Conservation (phyloP, 2,329 filamentous ascomycete genomes). For the Clonostachys byssicola region DNA sequence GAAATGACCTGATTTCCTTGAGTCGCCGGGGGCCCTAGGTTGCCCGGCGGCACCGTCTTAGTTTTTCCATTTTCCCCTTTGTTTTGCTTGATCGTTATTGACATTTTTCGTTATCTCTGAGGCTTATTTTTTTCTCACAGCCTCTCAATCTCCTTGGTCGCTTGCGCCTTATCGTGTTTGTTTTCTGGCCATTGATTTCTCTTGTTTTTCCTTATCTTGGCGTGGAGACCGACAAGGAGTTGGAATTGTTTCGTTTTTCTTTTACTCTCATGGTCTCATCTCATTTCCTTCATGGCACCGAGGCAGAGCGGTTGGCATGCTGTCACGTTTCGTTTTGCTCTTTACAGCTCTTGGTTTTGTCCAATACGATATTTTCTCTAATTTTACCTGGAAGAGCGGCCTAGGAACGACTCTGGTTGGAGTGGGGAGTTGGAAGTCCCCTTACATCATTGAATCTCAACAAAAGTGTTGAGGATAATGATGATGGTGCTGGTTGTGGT, state of each 20-base stretch:
- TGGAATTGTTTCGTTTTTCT: background rate
- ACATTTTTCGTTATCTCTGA: constrained; percentile 5
- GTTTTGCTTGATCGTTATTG: constrained; percentile 11
- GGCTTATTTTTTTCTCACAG: constrained; percentile 4
- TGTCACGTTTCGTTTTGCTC: constrained; percentile 16
- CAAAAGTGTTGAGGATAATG: too few species aligned
- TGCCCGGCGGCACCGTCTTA: constrained; percentile 5
- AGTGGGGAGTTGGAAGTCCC: constrained; percentile 7
- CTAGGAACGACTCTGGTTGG: constrained; percentile 16
- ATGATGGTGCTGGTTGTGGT: too few species aligned
- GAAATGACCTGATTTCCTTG: constrained; percentile 34
- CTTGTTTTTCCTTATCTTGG: too few species aligned
- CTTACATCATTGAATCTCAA: too few species aligned
- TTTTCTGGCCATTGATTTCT: background rate
- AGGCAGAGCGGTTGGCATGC: constrained; percentile 24
- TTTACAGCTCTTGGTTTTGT: constrained; percentile 5
- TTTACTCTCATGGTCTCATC: constrained; percentile 4
- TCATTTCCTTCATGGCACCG: constrained; percentile 25
- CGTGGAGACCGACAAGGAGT: constrained; percentile 7
- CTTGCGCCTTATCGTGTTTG: background rate
- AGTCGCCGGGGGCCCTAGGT: background rate
- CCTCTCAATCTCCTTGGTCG: background rate
- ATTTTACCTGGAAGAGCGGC: background rate
- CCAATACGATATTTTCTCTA: constrained; percentile 1
- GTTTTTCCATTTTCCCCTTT: constrained; percentile 17